Evolutionary conservation across 2,329 filamentous ascomycete species (phyloP).

Genomic region (Myriosclerotinia curreyana): DNA sequence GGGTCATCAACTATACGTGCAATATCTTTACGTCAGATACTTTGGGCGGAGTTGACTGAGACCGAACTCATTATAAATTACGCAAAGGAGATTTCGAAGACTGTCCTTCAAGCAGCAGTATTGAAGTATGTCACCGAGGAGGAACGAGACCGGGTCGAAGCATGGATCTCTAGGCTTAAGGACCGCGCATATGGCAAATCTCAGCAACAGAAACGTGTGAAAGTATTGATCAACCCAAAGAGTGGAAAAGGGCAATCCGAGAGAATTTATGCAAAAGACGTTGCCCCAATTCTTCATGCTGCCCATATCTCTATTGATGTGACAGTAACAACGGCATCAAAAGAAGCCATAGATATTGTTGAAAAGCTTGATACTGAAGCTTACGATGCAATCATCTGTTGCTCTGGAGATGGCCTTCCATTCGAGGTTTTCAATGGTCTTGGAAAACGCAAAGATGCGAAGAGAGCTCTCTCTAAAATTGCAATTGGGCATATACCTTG

Average conservation of each 20-base stretch:
- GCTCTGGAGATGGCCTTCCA: conserved; percentile 84
- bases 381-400: conserved; percentile 81
- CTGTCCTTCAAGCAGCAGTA: conserved; percentile 32
- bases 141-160: conserved; percentile 34
- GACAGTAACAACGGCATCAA: conserved; percentile 63
- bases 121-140: conserved; percentile 44
- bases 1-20: conserved; percentile 9
- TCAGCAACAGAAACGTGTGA: conserved; percentile 69
- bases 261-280: conserved; percentile 67
- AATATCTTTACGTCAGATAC: conserved; percentile 22
- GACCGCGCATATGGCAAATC: conserved; percentile 65
- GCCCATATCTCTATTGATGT: conserved; percentile 75
- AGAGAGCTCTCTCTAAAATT: conserved; percentile 66
- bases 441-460: conserved; percentile 69
- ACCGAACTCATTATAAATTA: conserved; percentile 21
- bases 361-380: conserved; percentile 69
- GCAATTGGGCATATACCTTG: conserved; percentile 84
- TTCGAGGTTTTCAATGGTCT: conserved; percentile 94
- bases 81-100: conserved; percentile 19
- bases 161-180: conserved; percentile 63
- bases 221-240: conserved; percentile 84
- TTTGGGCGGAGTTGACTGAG: conserved; percentile 20
- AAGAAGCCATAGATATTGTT: conserved; percentile 76
- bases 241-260: conserved; percentile 75
- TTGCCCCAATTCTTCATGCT: conserved; percentile 76